Evolutionary conservation across 345 rosid species (phyloP), one percentile per base, ranked within the genome.

Genomic region (Turritis glabra): DNA sequence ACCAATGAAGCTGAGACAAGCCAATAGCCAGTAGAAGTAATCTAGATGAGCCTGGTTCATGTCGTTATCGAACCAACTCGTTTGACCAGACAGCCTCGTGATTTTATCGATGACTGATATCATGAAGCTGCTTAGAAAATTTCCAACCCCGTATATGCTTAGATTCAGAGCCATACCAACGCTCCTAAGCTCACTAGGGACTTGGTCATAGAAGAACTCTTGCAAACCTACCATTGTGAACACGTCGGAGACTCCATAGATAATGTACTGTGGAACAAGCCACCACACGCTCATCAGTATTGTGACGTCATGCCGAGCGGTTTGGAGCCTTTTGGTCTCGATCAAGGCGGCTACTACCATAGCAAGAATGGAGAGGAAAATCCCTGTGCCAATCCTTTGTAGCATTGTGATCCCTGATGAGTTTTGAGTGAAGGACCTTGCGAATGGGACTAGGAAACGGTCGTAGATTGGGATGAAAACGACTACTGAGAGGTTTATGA

Each of bases 161-260:
- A 88, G 78, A 44, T 81, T 80, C 7, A 88, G 71, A 8, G 92
- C 78, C 18, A 88, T 79, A 50, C 92, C 89, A 33, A 88, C 50
- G 55, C 88, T 88, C 18, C 80, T 84, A 40, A 86, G 47, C 68
- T 82, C 86, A 26, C 33, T 67, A 9, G 89, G 84, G 43, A 84
- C 82, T 66, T 88, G 89, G 69, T 81, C 85, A 15, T 85, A 87
- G 81, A 87, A 85, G 54, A 85, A 85, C 62, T 85, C 92, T 50
- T 85, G 88, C 30, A 85, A 67, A 58, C 89, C 92, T 43, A 82
- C 82, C 51, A 76, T 50, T n/a, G 89, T 77, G 62, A 88, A 85
- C 21, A 65, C 84, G 7, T 80, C 57, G 0, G 82, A 23, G 48
- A 76, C 38, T 7, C 82, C 84, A 17, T 1, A 56, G 3, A 83